Base-by-base conservation (phyloP, 805 yeast species). In the Zygosaccharomyces gambellarensis region DNA sequence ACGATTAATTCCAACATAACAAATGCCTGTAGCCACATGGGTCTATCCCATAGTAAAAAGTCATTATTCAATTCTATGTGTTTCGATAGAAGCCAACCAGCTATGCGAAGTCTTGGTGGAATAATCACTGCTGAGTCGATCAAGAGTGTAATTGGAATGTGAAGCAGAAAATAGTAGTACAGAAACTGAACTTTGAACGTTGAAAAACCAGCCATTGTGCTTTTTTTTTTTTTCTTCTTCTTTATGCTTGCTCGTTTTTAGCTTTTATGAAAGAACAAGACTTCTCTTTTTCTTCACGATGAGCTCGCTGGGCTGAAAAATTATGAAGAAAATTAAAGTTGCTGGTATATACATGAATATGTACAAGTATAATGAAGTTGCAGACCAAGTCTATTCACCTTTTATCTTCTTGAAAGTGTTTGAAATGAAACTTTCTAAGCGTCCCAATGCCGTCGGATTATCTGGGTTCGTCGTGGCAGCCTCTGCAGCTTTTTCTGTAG, bases 121-220 rank as follows among this genome's bases (percentile, higher is more conserved):
- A 90, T 67, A 3, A 84, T 83, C 43, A 87, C 76, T 2, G 85
- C 73, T 10, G 90, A 78, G 64, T 90, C 98, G 47, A 92, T 77
- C 36, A 86, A 65, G 2, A 87, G 51, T 0, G 97, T 85, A 60
- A 88, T 79, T 11, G 90, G 85, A 19, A 87, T 77, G 61, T 90
- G 97, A 6, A 85, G 47, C 2, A 84, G 53, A 58, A 79, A 79
- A 62, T 79, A 81, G 53, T 69, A 62, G 52, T 71, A 71, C 61
- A 78, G 79, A 56, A 81, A 75, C 3, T 67, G 68, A 17, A 29
- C 38, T 28, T 48, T 41, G 25, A 40, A 38, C 11, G 31, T 39
- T 17, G 49, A 40, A n/a, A 51, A 21, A 45, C 46, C 47, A 36
- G 51, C 46, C 49, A 48, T 32, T 17, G 23, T 40, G 19, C 43